Evolutionary conservation across 2,329 filamentous ascomycete genomes (phyloP), one percentile per base, ranked within the genome.

Genomic region (Curvularia eragrostidis): DNA sequence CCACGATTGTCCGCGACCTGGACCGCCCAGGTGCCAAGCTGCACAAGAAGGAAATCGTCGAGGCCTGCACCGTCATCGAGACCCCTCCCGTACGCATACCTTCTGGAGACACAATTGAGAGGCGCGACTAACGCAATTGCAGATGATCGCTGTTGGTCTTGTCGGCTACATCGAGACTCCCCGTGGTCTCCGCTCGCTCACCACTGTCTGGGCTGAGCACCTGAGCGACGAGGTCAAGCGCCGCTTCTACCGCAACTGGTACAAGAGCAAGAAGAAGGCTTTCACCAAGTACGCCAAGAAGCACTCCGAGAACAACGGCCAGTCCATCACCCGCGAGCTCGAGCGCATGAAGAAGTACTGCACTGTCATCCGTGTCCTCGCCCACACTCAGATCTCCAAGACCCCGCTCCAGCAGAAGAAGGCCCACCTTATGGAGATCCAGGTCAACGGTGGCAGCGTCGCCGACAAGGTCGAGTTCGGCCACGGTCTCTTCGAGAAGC

Each of bases 201-300:
- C 93, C 82, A 98, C 95, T 80, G 92, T 99, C 81, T 99, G 95
- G 95, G 95, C 95, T 79, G 95, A 98, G 89, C 95, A 99, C 83
- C 84, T 99, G 83, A 91, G 91, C 84, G 95, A 99, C 83, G 95
- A 98, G 86, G 81, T 99, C 83, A 97, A 97, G 90, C 91, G 95
- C 79, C 91, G 95, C 81, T 99, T 99, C 92, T 99, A 99, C 91
- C 98, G 98, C 93, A 99, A 99, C 91, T 99, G 95, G 95, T 99
- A 99, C 91, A 97, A 97, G 91, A 93, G 89, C 88, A 99, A 99
- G 93, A 98, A 97, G 92, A 99, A 99, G 94, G 95, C 95, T 66
- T 99, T 99, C 87, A 99, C 95, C 88, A 97, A 96, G 88, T 99
- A 99, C 85, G 92, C 95, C 87, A 99, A 98, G 92, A 94, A 96